These are phyloP conservation scores for Excoecaria agallocha DNA, from an alignment of 345 rosid species.

Conservation along the genomic window DNA sequence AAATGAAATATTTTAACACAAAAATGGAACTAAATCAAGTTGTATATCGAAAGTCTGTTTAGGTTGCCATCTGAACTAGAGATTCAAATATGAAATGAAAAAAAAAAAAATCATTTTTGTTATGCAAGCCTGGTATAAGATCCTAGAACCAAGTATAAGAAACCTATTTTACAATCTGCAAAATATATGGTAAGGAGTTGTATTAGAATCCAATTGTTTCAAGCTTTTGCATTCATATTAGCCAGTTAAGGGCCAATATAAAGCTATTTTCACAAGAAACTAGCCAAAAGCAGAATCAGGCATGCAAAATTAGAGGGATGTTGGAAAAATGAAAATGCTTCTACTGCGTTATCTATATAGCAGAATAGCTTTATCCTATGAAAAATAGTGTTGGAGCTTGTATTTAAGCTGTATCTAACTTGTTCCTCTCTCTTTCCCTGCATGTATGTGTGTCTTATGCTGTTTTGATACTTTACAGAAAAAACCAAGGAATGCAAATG, in stretches of 20 bases:
- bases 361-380: neutral
- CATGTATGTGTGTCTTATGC: neutral
- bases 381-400: neutral
- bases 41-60: neutral
- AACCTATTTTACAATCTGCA: neutral
- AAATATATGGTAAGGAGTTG: neutral
- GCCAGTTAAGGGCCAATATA: neutral
- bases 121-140: neutral
- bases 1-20: neutral
- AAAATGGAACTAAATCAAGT: neutral
- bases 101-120: neutral
- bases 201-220: neutral
- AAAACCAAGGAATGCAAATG: constrained; percentile 48
- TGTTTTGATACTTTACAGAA: constrained; percentile 39
- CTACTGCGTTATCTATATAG: neutral
- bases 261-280: neutral
- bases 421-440: neutral
- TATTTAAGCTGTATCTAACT: neutral
- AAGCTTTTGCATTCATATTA: neutral
- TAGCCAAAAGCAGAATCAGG: neutral
- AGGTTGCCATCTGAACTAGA: neutral
- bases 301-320: neutral
- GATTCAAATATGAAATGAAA: neutral
- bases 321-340: constrained; percentile 4
- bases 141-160: neutral